Percentiles rank a stretch among this genome's conserved stretches.
Evolutionary conservation across 805 yeast genomes (phyloP).

Genomic region (Yamadazyma phyllophila): DNA sequence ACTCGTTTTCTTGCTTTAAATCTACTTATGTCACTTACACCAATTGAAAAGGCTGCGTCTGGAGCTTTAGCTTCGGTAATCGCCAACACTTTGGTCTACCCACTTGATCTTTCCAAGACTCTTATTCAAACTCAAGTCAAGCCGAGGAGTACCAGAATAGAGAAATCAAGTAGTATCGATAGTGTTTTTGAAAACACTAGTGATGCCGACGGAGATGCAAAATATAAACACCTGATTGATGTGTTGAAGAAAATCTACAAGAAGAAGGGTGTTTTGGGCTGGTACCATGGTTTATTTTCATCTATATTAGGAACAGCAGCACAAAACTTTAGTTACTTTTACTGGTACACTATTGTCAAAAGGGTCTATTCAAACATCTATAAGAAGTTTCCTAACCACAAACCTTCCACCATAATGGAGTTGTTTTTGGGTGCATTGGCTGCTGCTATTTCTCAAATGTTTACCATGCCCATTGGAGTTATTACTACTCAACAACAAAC

Average conservation of each 20-base stretch:
- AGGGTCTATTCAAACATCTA: constrained; percentile 46
- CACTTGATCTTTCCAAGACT: constrained; percentile 75
- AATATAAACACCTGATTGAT: constrained; percentile 59
- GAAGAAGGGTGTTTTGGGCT: constrained; percentile 61
- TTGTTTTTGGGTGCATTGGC: constrained; percentile 74
- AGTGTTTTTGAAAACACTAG: constrained; percentile 17
- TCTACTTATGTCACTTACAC: constrained; percentile 48
- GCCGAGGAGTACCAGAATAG: constrained; percentile 12
- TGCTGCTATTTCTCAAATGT: constrained; percentile 76
- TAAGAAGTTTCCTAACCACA: constrained; percentile 34
- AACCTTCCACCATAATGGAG: constrained; percentile 61
- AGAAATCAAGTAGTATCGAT: constrained; percentile 12
- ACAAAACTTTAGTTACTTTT: constrained; percentile 79
- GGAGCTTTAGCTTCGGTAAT: constrained; percentile 81
- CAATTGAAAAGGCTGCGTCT: constrained; percentile 74
- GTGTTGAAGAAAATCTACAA: constrained; percentile 58
- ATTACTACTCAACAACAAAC: constrained; percentile 65
- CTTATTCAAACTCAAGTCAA: constrained; percentile 69
- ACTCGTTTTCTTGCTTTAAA: neutral
- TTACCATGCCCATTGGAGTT: constrained; percentile 79
- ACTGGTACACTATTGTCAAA: constrained; percentile 79
- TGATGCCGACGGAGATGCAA: constrained; percentile 20
- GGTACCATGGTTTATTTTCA: constrained; percentile 71
- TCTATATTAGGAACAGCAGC: constrained; percentile 69
- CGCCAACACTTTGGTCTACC: constrained; percentile 79